A percentile compares a stretch with the other conserved stretches of the same genome.
Conservation (phyloP, 2,329 filamentous ascomycete genomes). For the Fusarium transvaalense region DNA sequence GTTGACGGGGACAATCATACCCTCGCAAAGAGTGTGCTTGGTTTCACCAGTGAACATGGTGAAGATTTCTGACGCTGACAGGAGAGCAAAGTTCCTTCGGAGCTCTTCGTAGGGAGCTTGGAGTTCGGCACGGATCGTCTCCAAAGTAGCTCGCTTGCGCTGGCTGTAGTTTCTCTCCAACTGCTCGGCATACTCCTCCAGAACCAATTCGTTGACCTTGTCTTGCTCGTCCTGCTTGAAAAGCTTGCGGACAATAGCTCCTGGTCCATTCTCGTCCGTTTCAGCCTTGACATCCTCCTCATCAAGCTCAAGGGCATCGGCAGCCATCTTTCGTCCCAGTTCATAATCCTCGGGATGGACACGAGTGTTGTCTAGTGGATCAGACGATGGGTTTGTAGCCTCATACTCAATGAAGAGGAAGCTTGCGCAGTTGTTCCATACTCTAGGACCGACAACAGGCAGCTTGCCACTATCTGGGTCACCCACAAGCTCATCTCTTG, state of each 20-base stretch:
- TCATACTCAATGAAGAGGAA: constrained; percentile 94
- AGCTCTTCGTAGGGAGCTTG: constrained; percentile 95
- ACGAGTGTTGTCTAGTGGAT: constrained; percentile 95
- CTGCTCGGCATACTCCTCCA: constrained; percentile 98
- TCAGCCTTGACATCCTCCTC: constrained; percentile 98
- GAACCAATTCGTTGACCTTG: constrained; percentile 93
- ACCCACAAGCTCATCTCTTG: constrained; percentile 88
- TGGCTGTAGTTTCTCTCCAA: constrained; percentile 93
- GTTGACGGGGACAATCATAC: constrained; percentile 92
- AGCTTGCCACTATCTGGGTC: constrained; percentile 83
- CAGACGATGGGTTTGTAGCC: constrained; percentile 81
- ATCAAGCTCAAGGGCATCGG: constrained; percentile 94
- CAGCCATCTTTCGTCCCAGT: constrained; percentile 97
- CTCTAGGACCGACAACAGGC: constrained; percentile 86
- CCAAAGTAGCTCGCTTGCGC: constrained; percentile 92
- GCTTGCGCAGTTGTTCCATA: constrained; percentile 97
- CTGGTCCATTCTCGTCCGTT: constrained; percentile 87
- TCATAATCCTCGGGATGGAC: constrained; percentile 99
- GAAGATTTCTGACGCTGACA: constrained; percentile 85
- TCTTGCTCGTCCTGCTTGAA: constrained; percentile 94
- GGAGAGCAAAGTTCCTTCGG: constrained; percentile 79
- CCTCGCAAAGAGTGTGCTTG: constrained; percentile 81
- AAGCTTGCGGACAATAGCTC: constrained; percentile 93
- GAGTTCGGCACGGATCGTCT: constrained; percentile 94
- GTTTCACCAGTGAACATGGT: constrained; percentile 98